Base-by-base conservation (phyloP, 1,284 basidiomycete species). In the Ceratorhiza oryzae-sativae region DNA sequence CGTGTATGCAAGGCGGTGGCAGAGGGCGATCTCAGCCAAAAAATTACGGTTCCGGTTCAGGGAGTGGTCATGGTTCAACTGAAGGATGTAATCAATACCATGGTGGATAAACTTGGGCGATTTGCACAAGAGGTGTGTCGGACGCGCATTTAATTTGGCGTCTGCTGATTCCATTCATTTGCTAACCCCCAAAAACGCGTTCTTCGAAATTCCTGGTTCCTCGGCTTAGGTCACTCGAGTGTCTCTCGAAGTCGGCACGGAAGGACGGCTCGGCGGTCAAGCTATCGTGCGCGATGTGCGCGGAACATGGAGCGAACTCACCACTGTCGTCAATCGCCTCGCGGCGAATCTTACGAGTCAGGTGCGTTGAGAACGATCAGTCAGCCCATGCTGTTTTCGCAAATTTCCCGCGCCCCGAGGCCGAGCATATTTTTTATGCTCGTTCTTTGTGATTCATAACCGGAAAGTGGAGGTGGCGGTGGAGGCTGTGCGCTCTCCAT, bases 81-180 rank as follows among this genome's bases (percentile, higher is more conserved):
- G 78, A 98, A 98, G 85, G 94, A 98, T 76, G 95, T 97, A 77
- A 97, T 98, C 84, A 98, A 98, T 79, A 91, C 91, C 53, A 98
- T 98, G 94, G 94, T 94, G 27, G 87, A 92, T 78, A 90, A 90
- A 80, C 83, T 93, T 46, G 90, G 88, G 59, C 89, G 91, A 78
- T 94, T 94, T 79, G 91, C 92, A 51, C 88, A 88, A 77, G 92
- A 93, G 79, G 65, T 68, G 15, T 25, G 65, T 45, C 2, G 3
- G 8, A 10, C 23, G 18, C 13, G 9, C 20, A 32, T 58, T 32
- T 27, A 12, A n/a, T 53, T 46, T 4, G 3, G 6, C 23, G 23
- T 25, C 27, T 41, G 13, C 34, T 41, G 2, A 59, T 41, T 41
- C 39, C 34, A 15, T 32, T 20, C 34, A 39, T 23, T 41, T 15